Percentiles rank a stretch among this genome's conserved stretches.
These are phyloP conservation scores for Tetradesmus obliquus DNA, from an alignment of 139 green algal genomes.

Conservation along the genomic window DNA sequence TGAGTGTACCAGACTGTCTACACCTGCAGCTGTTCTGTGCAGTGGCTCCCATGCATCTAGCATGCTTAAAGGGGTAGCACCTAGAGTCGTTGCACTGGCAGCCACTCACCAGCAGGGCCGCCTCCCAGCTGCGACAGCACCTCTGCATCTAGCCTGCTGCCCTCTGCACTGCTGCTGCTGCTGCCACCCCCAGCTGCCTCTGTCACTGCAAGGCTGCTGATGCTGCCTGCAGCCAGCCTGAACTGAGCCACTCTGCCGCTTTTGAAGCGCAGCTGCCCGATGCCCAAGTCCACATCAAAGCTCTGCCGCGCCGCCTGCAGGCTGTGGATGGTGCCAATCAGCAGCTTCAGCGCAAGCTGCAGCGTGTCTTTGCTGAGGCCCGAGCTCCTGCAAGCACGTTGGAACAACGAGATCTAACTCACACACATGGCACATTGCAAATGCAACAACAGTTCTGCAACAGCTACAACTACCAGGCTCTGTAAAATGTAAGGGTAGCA, in stretches of 20 bases:
- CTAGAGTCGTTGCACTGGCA: not conserved
- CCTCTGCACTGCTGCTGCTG: not conserved
- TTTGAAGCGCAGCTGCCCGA: not conserved
- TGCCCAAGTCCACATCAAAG: constrained; percentile 17
- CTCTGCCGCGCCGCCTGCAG: not conserved
- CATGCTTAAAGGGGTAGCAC: not conserved
- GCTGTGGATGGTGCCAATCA: not conserved
- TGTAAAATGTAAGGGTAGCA: not conserved
- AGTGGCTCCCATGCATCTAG: not conserved
- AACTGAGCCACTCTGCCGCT: not conserved
- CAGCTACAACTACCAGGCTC: not conserved
- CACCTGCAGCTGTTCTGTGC: not conserved
- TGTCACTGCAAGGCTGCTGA: not conserved
- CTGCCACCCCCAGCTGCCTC: not conserved
- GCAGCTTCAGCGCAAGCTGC: not conserved
- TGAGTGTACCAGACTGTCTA: not conserved
- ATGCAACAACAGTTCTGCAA: not conserved
- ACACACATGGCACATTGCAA: not conserved
- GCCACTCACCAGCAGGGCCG: not conserved
- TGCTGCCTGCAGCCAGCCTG: not conserved
- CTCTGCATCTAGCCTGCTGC: not conserved
- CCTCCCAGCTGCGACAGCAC: not conserved
- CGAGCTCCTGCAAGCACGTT: not conserved
- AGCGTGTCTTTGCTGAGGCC: not conserved
- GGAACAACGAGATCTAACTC: not conserved